Conservation (phyloP, 139 green algal genomes). For the Closterium sp. region DNA sequence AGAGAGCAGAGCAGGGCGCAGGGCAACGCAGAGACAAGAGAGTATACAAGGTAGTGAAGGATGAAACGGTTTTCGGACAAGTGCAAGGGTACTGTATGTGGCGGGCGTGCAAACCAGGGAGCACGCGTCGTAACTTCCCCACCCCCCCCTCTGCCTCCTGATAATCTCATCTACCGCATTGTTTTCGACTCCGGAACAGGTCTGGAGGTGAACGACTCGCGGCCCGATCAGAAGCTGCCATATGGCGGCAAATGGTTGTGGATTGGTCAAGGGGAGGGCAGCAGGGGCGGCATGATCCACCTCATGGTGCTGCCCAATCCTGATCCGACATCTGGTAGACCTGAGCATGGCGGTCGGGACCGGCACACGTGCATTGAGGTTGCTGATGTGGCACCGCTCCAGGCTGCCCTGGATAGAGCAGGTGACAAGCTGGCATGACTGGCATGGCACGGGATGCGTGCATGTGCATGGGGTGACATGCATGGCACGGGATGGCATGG, state of each 20-base stretch:
- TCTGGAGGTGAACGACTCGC: conserved; percentile 37
- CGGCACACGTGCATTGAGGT: conserved; percentile 40
- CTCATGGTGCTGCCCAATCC: conserved; percentile 61
- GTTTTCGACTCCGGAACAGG: neutral
- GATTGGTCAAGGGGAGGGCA: conserved; percentile 26
- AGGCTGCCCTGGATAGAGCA: conserved; percentile 23
- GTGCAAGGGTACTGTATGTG: neutral
- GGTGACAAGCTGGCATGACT: conserved; percentile 5
- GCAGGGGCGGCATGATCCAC: conserved; percentile 49
- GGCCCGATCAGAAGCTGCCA: conserved; percentile 49
- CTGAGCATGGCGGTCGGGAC: conserved; percentile 52
- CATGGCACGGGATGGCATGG: neutral
- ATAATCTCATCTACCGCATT: too few relatives aligned
- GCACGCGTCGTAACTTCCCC: neutral
- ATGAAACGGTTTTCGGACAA: too few relatives aligned
- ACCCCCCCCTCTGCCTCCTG: neutral
- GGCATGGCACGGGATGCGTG: neutral
- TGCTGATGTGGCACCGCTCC: conserved; percentile 14
- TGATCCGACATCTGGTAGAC: conserved; percentile 40
- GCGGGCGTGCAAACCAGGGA: neutral
- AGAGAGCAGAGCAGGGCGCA: neutral
- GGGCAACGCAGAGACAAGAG: neutral
- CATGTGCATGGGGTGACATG: neutral
- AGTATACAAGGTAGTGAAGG: neutral
- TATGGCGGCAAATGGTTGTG: conserved; percentile 50